Conservation (phyloP, 2,329 filamentous ascomycete species). For the Fusarium stilboides region DNA sequence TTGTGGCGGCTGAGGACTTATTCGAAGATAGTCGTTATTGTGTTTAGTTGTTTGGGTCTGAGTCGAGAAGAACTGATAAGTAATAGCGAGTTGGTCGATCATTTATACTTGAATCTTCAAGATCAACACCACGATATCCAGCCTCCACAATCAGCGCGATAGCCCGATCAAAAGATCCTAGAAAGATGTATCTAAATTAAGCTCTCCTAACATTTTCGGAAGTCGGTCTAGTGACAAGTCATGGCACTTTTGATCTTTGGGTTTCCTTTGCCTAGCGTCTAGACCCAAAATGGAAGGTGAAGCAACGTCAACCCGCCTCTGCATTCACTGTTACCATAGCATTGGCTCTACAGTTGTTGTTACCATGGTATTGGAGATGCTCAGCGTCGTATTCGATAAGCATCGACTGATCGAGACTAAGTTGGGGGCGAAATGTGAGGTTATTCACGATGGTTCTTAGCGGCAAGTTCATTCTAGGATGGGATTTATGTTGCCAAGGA, state of each 20-base stretch:
- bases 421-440: not conserved
- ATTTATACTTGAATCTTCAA: constrained; percentile 2
- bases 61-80: rapidly evolving
- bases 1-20: constrained; percentile 2
- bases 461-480: not conserved
- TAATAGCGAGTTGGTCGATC: rapidly evolving
- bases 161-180: constrained; percentile 24
- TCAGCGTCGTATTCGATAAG: constrained; percentile 13
- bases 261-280: constrained; percentile 2
- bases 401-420: constrained; percentile 18
- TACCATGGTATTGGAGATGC: not conserved
- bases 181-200: not conserved
- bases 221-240: constrained; percentile 23
- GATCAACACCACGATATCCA: not conserved
- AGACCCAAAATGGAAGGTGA: constrained; percentile 11
- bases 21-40: not conserved
- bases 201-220: constrained; percentile 8
- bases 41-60: not conserved
- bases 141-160: not conserved
- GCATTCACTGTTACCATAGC: not conserved
- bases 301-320: not conserved
- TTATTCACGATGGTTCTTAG: not conserved
- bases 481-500: constrained; percentile 9
- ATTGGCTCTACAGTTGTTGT: not conserved
- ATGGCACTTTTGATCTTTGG: constrained; percentile 21